These are phyloP conservation scores for Penicillium sp. DNA, from an alignment of 2,329 filamentous ascomycete genomes.

Conservation along the genomic window DNA sequence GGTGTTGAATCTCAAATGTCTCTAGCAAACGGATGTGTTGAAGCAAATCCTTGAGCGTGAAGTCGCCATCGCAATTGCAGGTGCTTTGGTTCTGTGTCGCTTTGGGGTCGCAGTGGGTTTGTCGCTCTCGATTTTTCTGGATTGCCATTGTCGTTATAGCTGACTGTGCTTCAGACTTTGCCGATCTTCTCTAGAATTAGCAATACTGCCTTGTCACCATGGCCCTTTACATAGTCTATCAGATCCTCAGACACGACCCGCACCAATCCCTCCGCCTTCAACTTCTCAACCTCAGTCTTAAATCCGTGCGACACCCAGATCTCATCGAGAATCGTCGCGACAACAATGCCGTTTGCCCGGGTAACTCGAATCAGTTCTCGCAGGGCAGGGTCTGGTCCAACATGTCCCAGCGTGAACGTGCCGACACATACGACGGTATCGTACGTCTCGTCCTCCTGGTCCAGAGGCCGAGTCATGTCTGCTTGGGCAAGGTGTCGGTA, in stretches of 20 bases:
- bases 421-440: constrained; percentile 57
- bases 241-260: constrained; percentile 33
- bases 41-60: not conserved
- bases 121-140: not conserved
- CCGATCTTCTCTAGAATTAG: constrained; percentile 29
- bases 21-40: not conserved
- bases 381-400: constrained; percentile 53
- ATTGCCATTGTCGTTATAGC: not conserved
- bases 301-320: constrained; percentile 55
- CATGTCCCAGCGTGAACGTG: constrained; percentile 58
- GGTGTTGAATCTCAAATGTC: not conserved
- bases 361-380: constrained; percentile 54
- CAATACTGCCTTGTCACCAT: constrained; percentile 32
- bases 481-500: constrained; percentile 50
- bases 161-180: constrained; percentile 30
- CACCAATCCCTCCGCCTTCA: constrained; percentile 37
- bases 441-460: constrained; percentile 45
- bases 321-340: constrained; percentile 54
- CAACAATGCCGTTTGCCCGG: constrained; percentile 51
- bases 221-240: constrained; percentile 33
- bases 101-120: not conserved
- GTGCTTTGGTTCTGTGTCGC: not conserved
- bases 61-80: not conserved
- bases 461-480: constrained; percentile 51
- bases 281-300: constrained; percentile 46